Conservation (phyloP, 1,139 yeast species). For the Candida sp. region DNA sequence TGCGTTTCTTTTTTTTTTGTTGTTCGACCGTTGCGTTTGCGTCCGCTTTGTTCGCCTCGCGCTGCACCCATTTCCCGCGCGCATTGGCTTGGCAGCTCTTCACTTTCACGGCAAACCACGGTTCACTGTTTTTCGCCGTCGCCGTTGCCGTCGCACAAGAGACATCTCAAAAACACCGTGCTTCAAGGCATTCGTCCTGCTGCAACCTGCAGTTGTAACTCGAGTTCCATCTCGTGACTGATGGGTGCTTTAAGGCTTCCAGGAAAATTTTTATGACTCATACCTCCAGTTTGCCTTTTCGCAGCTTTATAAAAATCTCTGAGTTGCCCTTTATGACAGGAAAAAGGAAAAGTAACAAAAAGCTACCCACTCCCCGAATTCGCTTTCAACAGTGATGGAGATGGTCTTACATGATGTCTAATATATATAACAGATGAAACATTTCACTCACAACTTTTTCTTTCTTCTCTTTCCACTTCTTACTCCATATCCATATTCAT, state of each 20-base stretch:
- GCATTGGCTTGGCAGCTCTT: neutral
- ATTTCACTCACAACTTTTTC: neutral
- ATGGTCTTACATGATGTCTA: neutral
- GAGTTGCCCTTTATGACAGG: slow-evolving; percentile 3
- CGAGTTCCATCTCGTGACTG: no score
- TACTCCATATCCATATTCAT: neutral
- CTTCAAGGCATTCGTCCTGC: neutral
- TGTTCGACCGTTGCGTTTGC: neutral
- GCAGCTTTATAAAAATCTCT: slow-evolving; percentile 2
- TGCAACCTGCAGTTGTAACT: no score
- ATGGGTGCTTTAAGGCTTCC: neutral
- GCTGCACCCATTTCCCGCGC: neutral
- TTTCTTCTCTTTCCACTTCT: neutral
- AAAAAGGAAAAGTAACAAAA: neutral
- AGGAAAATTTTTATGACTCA: slow-evolving; percentile 6
- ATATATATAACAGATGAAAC: neutral
- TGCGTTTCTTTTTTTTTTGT: neutral
- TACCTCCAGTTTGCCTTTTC: slow-evolving; percentile 7
- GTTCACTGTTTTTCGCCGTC: neutral
- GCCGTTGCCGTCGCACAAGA: neutral
- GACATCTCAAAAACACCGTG: neutral
- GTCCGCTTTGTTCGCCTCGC: neutral
- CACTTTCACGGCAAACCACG: neutral
- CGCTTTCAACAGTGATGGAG: no score
- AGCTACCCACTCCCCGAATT: neutral